Conservation (phyloP, 2,329 filamentous ascomycete genomes). For the Exophiala oligosperma region DNA sequence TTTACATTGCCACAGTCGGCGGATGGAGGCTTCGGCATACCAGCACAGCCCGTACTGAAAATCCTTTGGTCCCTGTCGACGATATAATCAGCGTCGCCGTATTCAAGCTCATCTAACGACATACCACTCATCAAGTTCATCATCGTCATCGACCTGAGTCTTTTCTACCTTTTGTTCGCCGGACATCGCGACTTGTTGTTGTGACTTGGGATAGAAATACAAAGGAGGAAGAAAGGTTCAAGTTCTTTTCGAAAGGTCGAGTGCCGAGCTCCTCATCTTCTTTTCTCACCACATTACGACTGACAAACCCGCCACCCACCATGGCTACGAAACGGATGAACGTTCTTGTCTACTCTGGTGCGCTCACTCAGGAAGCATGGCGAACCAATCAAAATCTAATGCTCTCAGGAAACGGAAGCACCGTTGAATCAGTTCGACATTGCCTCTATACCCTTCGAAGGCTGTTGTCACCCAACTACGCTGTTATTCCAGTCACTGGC, state of each 20-base stretch:
- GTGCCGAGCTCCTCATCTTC: not conserved
- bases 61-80: slow-evolving; percentile 89
- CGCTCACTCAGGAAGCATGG: slow-evolving; percentile 32
- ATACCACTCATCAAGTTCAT: slow-evolving; percentile 95
- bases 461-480: slow-evolving; percentile 86
- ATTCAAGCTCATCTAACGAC: slow-evolving; percentile 3
- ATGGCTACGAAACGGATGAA: slow-evolving; percentile 77
- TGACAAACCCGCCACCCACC: slow-evolving; percentile 6
- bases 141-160: slow-evolving; percentile 67
- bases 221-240: slow-evolving; percentile 13
- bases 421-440: slow-evolving; percentile 84
- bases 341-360: slow-evolving; percentile 89
- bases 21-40: slow-evolving; percentile 35
- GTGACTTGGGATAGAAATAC: not conserved
- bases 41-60: slow-evolving; percentile 90
- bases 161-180: slow-evolving; percentile 53
- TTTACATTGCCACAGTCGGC: not conserved
- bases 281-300: not conserved
- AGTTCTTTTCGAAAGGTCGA: not conserved
- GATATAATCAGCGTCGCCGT: slow-evolving; percentile 28
- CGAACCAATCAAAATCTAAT: slow-evolving; percentile 35
- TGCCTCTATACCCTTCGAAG: slow-evolving; percentile 83
- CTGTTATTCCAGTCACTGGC: slow-evolving; percentile 81
- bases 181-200: slow-evolving; percentile 48
- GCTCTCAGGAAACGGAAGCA: slow-evolving; percentile 73